Conservation (phyloP, 495 filamentous ascomycete species). For the Neurospora pannonica region DNA sequence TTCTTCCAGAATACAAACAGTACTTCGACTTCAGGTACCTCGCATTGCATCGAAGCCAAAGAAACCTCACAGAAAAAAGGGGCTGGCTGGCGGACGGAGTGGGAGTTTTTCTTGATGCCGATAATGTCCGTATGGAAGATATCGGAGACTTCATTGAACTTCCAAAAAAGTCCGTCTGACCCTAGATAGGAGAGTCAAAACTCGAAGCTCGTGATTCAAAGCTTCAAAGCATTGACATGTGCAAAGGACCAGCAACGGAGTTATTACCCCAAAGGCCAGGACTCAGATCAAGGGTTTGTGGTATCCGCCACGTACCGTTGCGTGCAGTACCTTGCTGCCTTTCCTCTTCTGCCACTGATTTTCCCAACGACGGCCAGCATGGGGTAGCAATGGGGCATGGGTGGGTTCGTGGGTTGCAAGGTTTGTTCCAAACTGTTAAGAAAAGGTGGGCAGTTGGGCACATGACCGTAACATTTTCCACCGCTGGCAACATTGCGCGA, state of each 20-base stretch:
- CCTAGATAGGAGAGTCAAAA: background rate
- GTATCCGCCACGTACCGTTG: background rate
- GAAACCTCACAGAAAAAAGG: background rate
- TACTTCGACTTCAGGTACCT: background rate
- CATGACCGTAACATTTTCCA: background rate
- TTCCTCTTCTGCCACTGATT: background rate
- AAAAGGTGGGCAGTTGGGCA: background rate
- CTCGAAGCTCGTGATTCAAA: background rate
- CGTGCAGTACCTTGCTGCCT: background rate
- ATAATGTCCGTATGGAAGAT: background rate
- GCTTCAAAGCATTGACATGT: background rate
- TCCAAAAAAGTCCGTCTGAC: background rate
- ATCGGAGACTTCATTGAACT: background rate
- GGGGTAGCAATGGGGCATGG: background rate
- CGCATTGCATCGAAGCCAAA: background rate
- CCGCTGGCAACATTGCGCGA: background rate
- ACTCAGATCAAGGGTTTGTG: background rate
- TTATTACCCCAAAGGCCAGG: background rate
- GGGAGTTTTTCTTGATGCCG: background rate
- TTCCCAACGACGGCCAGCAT: background rate
- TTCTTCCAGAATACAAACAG: background rate
- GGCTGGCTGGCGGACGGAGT: background rate
- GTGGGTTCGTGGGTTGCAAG: background rate
- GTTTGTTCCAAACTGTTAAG: background rate
- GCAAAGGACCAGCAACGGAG: background rate